phyloP scores from a whole-genome alignment of 345 rosid species.

The Sonneratia alba region DNA sequence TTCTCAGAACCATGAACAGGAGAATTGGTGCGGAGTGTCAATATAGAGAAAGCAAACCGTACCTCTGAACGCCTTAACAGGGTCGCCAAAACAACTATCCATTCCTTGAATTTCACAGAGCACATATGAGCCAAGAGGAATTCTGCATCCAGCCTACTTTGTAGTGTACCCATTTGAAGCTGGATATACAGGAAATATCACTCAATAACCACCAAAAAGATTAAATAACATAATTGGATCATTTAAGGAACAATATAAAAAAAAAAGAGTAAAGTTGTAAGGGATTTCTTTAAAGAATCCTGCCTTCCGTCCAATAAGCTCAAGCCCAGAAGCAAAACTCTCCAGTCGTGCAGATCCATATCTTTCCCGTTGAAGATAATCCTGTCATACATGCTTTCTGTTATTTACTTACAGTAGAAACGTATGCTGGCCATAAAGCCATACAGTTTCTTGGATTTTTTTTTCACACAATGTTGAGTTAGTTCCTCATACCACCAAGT shows the following conservation, averaged over 20 bases:
- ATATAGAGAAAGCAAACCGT: constrained; percentile 10
- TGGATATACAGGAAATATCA: constrained; percentile 19
- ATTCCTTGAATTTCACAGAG: constrained; percentile 94
- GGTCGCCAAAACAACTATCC: constrained; percentile 97
- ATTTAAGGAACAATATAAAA: not conserved
- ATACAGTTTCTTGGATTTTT: not conserved
- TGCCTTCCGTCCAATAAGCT: constrained; percentile 83
- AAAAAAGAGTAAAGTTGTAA: not conserved
- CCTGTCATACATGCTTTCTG: constrained; percentile 35
- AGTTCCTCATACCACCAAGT: constrained; percentile 68
- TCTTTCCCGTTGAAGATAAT: constrained; percentile 92
- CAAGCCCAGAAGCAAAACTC: constrained; percentile 87
- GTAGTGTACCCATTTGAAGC: constrained; percentile 95
- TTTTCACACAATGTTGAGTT: not conserved
- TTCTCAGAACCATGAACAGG: not conserved
- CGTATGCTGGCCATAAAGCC: not conserved
- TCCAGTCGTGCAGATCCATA: constrained; percentile 77
- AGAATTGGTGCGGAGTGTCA: not conserved
- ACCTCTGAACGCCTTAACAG: constrained; percentile 89
- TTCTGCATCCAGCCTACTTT: constrained; percentile 89
- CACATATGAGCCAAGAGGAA: constrained; percentile 98
- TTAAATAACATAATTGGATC: not conserved
- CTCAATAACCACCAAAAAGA: not conserved
- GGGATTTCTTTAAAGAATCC: constrained; percentile 1
- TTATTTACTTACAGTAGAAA: constrained; percentile 4